These are phyloP conservation scores for Trametes cubensis DNA, from an alignment of 768 basidiomycete genomes.

Conservation along the genomic window DNA sequence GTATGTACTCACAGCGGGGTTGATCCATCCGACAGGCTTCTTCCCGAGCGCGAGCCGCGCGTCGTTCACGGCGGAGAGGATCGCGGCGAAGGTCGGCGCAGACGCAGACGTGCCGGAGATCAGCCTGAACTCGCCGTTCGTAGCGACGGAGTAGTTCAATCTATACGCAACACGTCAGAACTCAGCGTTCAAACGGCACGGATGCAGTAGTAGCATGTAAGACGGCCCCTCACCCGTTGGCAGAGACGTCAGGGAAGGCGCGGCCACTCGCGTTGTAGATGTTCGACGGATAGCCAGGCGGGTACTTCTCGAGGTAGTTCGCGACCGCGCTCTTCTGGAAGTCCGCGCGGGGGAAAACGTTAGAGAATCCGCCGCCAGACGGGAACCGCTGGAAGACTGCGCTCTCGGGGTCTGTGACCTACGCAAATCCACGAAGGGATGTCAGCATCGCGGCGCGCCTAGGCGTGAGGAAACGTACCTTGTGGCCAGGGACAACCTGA, in stretches of 20 bases:
- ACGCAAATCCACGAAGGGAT: not conserved
- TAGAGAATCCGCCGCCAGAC: slow-evolving; percentile 45
- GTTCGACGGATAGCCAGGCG: slow-evolving; percentile 37
- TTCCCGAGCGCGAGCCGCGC: slow-evolving; percentile 34
- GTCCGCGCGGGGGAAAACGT: slow-evolving; percentile 41
- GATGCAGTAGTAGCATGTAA: not conserved
- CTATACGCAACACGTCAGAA: slow-evolving; percentile 27
- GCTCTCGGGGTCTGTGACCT: slow-evolving; percentile 38
- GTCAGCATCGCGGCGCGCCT: not conserved
- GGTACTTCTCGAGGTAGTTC: slow-evolving; percentile 32
- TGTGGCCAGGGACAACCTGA: slow-evolving; percentile 37
- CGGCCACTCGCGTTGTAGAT: slow-evolving; percentile 41
- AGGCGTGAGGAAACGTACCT: slow-evolving; percentile 8
- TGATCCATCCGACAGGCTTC: slow-evolving; percentile 40
- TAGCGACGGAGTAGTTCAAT: slow-evolving; percentile 36
- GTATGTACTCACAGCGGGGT: slow-evolving; percentile 29
- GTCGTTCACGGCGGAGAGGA: slow-evolving; percentile 59
- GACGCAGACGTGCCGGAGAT: slow-evolving; percentile 67
- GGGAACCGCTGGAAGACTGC: slow-evolving; percentile 40
- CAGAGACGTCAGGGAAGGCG: slow-evolving; percentile 38
- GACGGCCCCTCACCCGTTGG: slow-evolving; percentile 34
- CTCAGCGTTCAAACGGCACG: not conserved
- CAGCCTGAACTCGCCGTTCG: slow-evolving; percentile 32
- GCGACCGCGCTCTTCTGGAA: slow-evolving; percentile 40
- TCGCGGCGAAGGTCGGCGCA: slow-evolving; percentile 61